These are phyloP conservation scores for Fusarium euwallaceae DNA, from an alignment of 2,329 filamentous ascomycete genomes.

Conservation along the genomic window DNA sequence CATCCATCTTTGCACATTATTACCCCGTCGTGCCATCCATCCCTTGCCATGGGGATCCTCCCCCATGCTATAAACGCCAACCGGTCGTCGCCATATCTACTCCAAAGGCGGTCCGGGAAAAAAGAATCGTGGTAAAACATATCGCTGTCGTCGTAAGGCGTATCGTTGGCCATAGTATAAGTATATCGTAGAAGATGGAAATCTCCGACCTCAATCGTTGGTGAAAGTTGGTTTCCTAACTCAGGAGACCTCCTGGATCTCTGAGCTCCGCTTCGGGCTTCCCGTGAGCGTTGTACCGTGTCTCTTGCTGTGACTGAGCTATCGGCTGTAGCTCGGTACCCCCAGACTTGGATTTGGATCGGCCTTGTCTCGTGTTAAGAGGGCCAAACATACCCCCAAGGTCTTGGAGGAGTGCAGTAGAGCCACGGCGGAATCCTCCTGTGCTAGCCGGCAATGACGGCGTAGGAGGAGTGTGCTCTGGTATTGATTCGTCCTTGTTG, in stretches of 20 bases:
- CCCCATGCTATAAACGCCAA: constrained; percentile 29
- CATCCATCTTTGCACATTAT: constrained; percentile 9
- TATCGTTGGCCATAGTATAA: constrained; percentile 25
- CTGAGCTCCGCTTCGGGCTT: constrained; percentile 52
- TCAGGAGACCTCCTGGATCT: constrained; percentile 58
- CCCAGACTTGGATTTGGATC: constrained; percentile 50
- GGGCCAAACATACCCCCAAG: constrained; percentile 67
- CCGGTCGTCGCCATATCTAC: constrained; percentile 33
- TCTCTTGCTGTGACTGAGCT: constrained; percentile 56
- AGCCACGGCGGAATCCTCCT: constrained; percentile 65
- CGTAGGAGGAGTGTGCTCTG: constrained; percentile 54
- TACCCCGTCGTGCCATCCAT: constrained; percentile 25
- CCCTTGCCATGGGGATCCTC: background rate
- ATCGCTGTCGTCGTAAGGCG: constrained; percentile 35
- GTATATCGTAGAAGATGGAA: constrained; percentile 25
- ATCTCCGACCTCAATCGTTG: background rate
- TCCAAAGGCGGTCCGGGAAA: constrained; percentile 2
- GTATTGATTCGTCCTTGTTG: constrained; percentile 53
- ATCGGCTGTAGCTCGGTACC: constrained; percentile 62
- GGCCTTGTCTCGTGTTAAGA: constrained; percentile 49
- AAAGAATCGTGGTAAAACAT: constrained; percentile 14
- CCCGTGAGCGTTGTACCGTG: constrained; percentile 48
- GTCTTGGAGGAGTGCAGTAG: constrained; percentile 70
- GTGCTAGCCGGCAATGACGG: constrained; percentile 60
- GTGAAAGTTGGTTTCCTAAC: constrained; percentile 33